These are phyloP conservation scores for Phyllosticta capitalensis DNA, from an alignment of 2,329 filamentous ascomycete species.

Conservation along the genomic window DNA sequence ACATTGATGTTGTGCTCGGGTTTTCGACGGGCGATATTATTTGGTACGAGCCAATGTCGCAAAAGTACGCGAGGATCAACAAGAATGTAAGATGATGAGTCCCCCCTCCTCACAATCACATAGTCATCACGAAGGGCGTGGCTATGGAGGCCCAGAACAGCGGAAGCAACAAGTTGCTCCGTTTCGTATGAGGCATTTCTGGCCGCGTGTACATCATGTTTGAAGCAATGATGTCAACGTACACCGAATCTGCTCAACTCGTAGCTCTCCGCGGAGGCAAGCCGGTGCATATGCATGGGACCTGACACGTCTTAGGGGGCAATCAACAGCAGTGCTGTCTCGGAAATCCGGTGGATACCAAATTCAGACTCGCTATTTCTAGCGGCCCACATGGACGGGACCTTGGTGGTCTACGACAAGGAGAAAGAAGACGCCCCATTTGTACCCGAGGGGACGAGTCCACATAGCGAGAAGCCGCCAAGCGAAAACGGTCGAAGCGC, in stretches of 20 bases:
- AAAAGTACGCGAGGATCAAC: constrained; percentile 90
- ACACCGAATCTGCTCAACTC: not conserved
- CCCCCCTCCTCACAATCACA: not conserved
- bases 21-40: constrained; percentile 96
- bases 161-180: not conserved
- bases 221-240: not conserved
- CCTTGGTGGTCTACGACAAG: constrained; percentile 90
- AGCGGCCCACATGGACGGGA: constrained; percentile 84
- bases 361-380: constrained; percentile 89
- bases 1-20: constrained; percentile 88
- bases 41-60: constrained; percentile 96
- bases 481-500: constrained; percentile 25
- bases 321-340: constrained; percentile 78
- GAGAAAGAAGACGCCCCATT: constrained; percentile 86
- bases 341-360: constrained; percentile 86
- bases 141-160: not conserved
- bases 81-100: constrained; percentile 63
- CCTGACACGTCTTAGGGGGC: constrained; percentile 50
- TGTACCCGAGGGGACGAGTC: constrained; percentile 46
- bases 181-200: not conserved
- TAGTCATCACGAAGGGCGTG: not conserved
- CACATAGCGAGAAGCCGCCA: constrained; percentile 13
- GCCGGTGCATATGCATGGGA: not conserved
- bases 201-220: not conserved
- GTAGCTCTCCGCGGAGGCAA: not conserved